Evolutionary conservation across 495 filamentous ascomycete genomes (phyloP).

Genomic region (Annulohypoxylon bovei): DNA sequence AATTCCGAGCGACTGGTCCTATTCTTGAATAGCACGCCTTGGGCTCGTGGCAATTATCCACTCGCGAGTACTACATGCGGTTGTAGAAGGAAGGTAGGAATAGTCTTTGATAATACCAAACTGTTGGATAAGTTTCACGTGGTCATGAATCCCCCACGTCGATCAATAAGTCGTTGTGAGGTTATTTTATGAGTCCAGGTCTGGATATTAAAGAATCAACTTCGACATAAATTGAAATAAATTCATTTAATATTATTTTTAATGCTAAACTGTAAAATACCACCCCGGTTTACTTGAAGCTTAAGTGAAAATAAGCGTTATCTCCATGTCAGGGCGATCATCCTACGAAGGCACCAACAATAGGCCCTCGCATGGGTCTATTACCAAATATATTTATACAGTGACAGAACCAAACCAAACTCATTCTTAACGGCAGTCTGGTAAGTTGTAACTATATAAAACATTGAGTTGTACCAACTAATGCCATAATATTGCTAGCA

Average conservation of each 20-base stretch:
- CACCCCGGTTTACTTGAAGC: background rate
- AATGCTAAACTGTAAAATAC: background rate
- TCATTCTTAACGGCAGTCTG: background rate
- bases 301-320: background rate
- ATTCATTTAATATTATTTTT: conserved; percentile 2
- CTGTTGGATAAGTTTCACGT: conserved; percentile 21
- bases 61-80: background rate
- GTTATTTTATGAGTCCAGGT: background rate
- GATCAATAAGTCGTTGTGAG: background rate
- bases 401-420: conserved; percentile 3
- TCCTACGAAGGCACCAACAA: conserved; percentile 8
- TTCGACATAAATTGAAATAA: conserved; percentile 31
- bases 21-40: background rate
- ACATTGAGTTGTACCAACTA: conserved; percentile 10
- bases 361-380: conserved; percentile 9
- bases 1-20: conserved; percentile 1
- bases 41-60: conserved; percentile 14
- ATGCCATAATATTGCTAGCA: background rate
- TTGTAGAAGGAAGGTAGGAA: conserved; percentile 17
- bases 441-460: background rate
- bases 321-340: background rate
- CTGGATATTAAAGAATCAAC: background rate
- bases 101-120: conserved; percentile 9
- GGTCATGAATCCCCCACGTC: conserved; percentile 9
- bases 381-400: conserved; percentile 2